Base-by-base conservation (phyloP, 257 asterid species). In the Jaltomata sinuosa region DNA sequence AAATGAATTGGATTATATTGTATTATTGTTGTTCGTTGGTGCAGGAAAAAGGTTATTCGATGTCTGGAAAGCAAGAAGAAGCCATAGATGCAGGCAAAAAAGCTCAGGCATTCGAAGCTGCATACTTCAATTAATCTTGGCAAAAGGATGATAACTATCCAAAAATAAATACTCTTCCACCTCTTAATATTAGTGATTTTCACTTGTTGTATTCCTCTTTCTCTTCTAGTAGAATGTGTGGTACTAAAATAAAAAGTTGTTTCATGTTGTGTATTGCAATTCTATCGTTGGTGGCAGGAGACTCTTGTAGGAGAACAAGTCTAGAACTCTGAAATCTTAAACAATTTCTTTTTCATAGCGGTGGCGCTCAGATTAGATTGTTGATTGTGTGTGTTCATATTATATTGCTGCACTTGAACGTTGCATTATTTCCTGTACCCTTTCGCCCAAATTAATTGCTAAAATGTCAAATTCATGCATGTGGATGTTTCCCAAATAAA, bases 31-130 rank as follows among this genome's bases (percentile, higher is more conserved):
- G 78, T 64, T 38, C 74, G 53, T 52, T 77, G 74, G 61, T 87
- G 57, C 79, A 96, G 99, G 99, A 90, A 91, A 93, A 88, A 86
- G 92, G 94, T 71, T 87, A 89, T 81, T 27, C 77, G 8, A 85
- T 85, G 34, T 84, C 90, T 83, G 94, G 93, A 67, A 89, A 47
- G 74, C 91, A 86, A 31, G 99, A 4, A 34, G 3, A 94, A 87
- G 92, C 97, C 59, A 88, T 87, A 55, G 85, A 77, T 72, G 90
- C 78, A 12, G 94, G 96, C 71, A 85, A 88, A 87, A 93, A 84
- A 87, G 98, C 97, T 18, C 62, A 84, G 45, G 85, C 84, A 80
- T 82, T 96, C 61, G 95, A 91, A 85, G 90, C 84, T 62, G 27
- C 90, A 80, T 91, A 94, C 88, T 96, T 95, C 91, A 54, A 81